Percentiles rank a stretch among this genome's conserved stretches.
Evolutionary conservation across 352 stramenopile genomes (phyloP).

Genomic region (Pythium monospermum): DNA sequence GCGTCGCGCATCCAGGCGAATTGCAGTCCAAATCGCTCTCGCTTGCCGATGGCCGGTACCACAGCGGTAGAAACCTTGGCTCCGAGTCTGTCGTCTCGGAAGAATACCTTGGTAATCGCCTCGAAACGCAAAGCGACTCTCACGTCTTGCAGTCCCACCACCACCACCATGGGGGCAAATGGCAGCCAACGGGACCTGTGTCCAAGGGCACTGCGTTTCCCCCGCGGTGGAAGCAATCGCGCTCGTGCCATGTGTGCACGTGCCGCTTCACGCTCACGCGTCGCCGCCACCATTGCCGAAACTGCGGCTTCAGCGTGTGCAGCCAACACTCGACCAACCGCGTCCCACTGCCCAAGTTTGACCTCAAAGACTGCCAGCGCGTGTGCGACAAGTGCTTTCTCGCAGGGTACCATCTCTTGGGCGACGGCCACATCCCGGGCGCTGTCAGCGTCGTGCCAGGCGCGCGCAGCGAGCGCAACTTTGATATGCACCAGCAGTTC

Average conservation of each 20-base stretch:
- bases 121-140: slow-evolving; percentile 31
- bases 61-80: slow-evolving; percentile 48
- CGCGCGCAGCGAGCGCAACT: slow-evolving; percentile 17
- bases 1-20: slow-evolving; percentile 14
- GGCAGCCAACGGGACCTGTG: slow-evolving; percentile 9
- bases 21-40: slow-evolving; percentile 48
- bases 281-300: slow-evolving; percentile 78
- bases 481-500: slow-evolving; percentile 12
- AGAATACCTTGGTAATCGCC: slow-evolving; percentile 26
- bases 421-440: not conserved
- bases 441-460: slow-evolving; percentile 7
- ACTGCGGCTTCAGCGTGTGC: slow-evolving; percentile 76
- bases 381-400: slow-evolving; percentile 81
- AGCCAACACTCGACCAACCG: slow-evolving; percentile 73
- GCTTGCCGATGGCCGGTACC: slow-evolving; percentile 58
- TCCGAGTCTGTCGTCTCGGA: slow-evolving; percentile 47
- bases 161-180: slow-evolving; percentile 21
- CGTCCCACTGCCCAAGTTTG: slow-evolving; percentile 70
- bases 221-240: slow-evolving; percentile 71
- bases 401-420: slow-evolving; percentile 53
- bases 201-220: slow-evolving; percentile 36
- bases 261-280: slow-evolving; percentile 59
- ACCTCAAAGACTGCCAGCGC: slow-evolving; percentile 60
- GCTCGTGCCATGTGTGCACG: slow-evolving; percentile 63
- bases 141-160: slow-evolving; percentile 26